A percentile compares a stretch with the other conserved stretches of the same genome.
These are phyloP conservation scores for Panicum hallii DNA, from an alignment of 202 grass and related monocot species.

Conservation along the genomic window DNA sequence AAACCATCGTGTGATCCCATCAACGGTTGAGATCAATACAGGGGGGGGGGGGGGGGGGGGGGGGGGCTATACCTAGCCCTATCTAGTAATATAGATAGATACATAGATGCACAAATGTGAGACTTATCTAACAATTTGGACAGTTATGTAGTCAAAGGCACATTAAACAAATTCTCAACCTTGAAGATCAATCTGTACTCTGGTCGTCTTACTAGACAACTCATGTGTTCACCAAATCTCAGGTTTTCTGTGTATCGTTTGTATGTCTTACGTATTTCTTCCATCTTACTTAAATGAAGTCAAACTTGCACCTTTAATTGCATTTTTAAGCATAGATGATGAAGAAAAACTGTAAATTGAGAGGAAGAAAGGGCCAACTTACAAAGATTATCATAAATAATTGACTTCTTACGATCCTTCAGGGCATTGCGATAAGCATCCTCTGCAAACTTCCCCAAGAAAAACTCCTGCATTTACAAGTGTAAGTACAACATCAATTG, in stretches of 20 bases:
- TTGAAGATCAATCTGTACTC: neutral
- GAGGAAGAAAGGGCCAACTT: conserved; percentile 48
- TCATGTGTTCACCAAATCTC: neutral
- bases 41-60: too few species aligned
- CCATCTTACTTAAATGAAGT: neutral
- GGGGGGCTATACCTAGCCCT: too few species aligned
- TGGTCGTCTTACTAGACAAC: neutral
- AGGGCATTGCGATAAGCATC: conserved; percentile 58
- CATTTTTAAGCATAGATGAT: neutral
- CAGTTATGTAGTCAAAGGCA: neutral
- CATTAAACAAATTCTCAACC: neutral
- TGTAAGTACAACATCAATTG: conserved; percentile 26
- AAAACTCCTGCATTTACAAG: conserved; percentile 73
- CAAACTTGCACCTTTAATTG: neutral
- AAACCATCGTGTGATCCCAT: too few species aligned
- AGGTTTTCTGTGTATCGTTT: neutral
- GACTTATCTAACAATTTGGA: neutral
- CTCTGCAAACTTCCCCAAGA: conserved; percentile 75
- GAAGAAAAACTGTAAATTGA: neutral
- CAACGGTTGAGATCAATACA: too few species aligned
- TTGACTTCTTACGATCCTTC: conserved; percentile 73
- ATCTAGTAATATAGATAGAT: too few species aligned
- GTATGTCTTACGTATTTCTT: neutral
- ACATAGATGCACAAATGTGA: too few species aligned
- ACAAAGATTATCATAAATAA: conserved; percentile 81